Evolutionary conservation across 208 protist genomes (phyloP).

Genomic region (Pavlovales sp.): DNA sequence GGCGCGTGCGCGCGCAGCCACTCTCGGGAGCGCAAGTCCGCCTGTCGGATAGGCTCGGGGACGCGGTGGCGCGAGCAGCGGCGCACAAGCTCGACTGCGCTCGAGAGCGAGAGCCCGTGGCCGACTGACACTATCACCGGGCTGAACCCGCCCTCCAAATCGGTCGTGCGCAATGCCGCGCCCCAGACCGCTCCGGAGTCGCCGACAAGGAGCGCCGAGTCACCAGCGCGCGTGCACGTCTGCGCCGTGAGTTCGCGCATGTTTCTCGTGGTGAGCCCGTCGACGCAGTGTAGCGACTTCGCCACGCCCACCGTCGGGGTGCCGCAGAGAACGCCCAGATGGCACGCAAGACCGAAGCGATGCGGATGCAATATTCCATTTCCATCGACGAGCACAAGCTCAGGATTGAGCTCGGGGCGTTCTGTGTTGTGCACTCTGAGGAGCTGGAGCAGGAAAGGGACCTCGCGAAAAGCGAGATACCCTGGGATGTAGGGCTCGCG

Average conservation of each 20-base stretch:
- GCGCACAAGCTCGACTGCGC: constrained; percentile 64
- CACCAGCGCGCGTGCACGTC: background rate
- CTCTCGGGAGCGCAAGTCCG: constrained; percentile 79
- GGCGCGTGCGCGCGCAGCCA: no score
- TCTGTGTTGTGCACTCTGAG: constrained; percentile 47
- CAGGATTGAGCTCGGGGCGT: constrained; percentile 61
- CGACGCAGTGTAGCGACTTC: constrained; percentile 30
- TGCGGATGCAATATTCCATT: constrained; percentile 86
- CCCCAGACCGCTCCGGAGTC: constrained; percentile 54
- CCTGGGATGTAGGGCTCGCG: constrained; percentile 79
- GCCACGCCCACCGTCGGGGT: constrained; percentile 83
- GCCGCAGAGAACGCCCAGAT: constrained; percentile 79
- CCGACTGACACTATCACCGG: constrained; percentile 86
- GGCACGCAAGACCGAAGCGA: constrained; percentile 81
- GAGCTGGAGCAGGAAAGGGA: constrained; percentile 56
- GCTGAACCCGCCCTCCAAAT: constrained; percentile 55
- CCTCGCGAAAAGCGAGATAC: constrained; percentile 90
- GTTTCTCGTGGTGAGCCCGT: constrained; percentile 1
- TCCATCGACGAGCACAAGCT: constrained; percentile 87
- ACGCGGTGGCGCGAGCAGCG: constrained; percentile 69
- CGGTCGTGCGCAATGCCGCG: constrained; percentile 36
- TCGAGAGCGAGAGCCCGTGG: constrained; percentile 71
- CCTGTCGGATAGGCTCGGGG: constrained; percentile 82
- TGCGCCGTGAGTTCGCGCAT: background rate
- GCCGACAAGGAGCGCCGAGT: constrained; percentile 37